Conservation (phyloP, 2,329 filamentous ascomycete species). For the Talaromyces amestolkiae region DNA sequence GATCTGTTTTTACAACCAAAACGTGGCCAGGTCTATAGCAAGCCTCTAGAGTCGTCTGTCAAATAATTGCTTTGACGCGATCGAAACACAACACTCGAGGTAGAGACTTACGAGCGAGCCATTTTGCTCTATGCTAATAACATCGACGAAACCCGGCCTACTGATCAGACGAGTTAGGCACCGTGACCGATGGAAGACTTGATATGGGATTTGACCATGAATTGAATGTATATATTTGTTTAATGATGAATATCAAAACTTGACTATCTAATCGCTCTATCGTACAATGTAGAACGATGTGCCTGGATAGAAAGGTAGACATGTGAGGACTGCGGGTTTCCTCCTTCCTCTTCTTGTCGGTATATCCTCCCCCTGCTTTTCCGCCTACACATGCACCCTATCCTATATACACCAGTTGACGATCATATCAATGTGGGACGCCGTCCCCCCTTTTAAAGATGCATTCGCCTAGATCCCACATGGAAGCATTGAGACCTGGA, state of each 20-base stretch:
- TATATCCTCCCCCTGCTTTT: not conserved
- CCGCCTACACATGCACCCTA: not conserved
- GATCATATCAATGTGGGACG: not conserved
- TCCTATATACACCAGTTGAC: not conserved
- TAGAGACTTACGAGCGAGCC: not conserved
- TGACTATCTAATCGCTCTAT: not conserved
- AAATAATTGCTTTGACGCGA: not conserved
- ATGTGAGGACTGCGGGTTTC: not conserved
- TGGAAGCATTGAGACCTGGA: not conserved
- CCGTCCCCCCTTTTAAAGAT: not conserved
- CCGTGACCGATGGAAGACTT: not conserved
- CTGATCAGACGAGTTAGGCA: not conserved
- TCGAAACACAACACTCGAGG: not conserved
- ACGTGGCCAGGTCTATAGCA: slow-evolving; percentile 68
- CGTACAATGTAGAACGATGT: not conserved
- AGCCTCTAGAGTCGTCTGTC: slow-evolving; percentile 44
- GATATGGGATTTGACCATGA: slow-evolving; percentile 2
- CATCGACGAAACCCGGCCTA: not conserved
- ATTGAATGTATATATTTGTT: slow-evolving; percentile 3
- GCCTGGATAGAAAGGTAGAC: not conserved
- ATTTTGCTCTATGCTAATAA: not conserved
- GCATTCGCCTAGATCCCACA: not conserved
- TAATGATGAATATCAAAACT: not conserved
- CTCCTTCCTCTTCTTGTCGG: not conserved
- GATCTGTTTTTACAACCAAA: slow-evolving; percentile 81